Conservation (phyloP, 768 basidiomycete species). For the Ramaria rubella region DNA sequence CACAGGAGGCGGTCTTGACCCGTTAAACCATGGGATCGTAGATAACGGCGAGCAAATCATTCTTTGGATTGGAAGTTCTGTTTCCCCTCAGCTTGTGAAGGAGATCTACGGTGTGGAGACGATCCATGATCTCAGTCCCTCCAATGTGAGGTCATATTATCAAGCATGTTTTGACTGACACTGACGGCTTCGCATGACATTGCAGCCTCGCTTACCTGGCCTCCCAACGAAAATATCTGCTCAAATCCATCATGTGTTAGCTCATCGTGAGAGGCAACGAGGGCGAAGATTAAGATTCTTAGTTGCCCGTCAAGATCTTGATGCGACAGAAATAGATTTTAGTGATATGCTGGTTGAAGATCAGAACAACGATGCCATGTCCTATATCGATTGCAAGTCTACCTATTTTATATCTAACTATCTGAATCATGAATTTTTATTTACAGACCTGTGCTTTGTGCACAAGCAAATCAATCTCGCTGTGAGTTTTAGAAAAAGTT, state of each 20-base stretch:
- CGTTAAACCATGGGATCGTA: slow-evolving; percentile 24
- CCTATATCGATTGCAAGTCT: slow-evolving; percentile 79
- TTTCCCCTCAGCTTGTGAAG: slow-evolving; percentile 70
- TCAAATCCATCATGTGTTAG: slow-evolving; percentile 84
- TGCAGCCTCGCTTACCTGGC: slow-evolving; percentile 44
- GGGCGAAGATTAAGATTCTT: slow-evolving; percentile 47
- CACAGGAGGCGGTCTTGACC: not conserved
- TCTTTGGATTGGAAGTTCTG: slow-evolving; percentile 83
- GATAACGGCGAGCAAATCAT: slow-evolving; percentile 86
- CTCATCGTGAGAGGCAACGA: slow-evolving; percentile 51
- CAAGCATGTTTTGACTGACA: no score
- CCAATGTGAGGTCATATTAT: slow-evolving; percentile 46
- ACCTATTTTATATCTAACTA: not conserved
- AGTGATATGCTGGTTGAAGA: slow-evolving; percentile 97
- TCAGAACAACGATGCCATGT: slow-evolving; percentile 91
- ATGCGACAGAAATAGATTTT: slow-evolving; percentile 90
- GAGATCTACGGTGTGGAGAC: slow-evolving; percentile 87
- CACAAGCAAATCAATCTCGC: slow-evolving; percentile 34
- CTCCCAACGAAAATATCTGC: slow-evolving; percentile 58
- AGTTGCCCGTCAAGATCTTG: slow-evolving; percentile 87
- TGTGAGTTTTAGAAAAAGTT: slow-evolving; percentile 18
- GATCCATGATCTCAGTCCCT: slow-evolving; percentile 56
- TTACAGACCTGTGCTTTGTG: slow-evolving; percentile 30
- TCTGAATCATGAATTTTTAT: not conserved
- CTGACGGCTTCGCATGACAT: slow-evolving; percentile 47